phyloP scores from a whole-genome alignment of 2,329 filamentous ascomycete genomes.

The Xylaria sp. region DNA sequence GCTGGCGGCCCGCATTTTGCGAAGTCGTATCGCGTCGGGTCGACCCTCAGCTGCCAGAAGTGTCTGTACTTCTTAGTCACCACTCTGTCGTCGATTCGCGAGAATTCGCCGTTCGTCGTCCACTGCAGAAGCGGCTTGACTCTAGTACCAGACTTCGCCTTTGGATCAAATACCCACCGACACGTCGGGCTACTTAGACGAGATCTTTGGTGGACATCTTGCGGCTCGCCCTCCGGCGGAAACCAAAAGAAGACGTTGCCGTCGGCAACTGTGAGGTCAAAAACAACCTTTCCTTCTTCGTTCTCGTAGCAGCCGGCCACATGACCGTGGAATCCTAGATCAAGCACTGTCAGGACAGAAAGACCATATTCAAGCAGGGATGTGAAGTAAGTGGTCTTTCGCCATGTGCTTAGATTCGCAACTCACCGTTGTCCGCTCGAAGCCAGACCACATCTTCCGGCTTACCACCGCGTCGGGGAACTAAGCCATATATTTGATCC shows the following conservation, averaged over 20 bases:
- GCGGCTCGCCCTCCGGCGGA: constrained; percentile 43
- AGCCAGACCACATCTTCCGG: constrained; percentile 60
- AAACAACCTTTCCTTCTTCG: constrained; percentile 50
- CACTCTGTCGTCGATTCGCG: constrained; percentile 54
- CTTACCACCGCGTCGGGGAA: constrained; percentile 55
- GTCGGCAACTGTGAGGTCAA: constrained; percentile 51
- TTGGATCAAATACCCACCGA: constrained; percentile 49
- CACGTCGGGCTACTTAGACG: constrained; percentile 48
- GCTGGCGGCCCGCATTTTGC: constrained; percentile 50
- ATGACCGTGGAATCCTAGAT: constrained; percentile 52
- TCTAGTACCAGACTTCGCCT: constrained; percentile 44
- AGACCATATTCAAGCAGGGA: not conserved
- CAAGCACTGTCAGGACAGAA: not conserved
- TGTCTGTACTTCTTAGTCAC: constrained; percentile 51
- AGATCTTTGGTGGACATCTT: constrained; percentile 37
- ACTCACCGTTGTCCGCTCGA: constrained; percentile 55
- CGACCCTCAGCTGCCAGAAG: constrained; percentile 52
- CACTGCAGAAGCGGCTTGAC: constrained; percentile 45
- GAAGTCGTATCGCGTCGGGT: constrained; percentile 49
- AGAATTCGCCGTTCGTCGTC: constrained; percentile 55
- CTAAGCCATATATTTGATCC: constrained; percentile 61
- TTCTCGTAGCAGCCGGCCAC: constrained; percentile 56
- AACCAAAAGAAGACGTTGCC: constrained; percentile 55
- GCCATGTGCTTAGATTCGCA: not conserved
- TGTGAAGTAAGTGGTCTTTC: not conserved